A percentile compares a stretch with the other conserved stretches of the same genome.
Evolutionary conservation across 352 stramenopile species (phyloP).

Genomic region (Phytophthora cactorum): DNA sequence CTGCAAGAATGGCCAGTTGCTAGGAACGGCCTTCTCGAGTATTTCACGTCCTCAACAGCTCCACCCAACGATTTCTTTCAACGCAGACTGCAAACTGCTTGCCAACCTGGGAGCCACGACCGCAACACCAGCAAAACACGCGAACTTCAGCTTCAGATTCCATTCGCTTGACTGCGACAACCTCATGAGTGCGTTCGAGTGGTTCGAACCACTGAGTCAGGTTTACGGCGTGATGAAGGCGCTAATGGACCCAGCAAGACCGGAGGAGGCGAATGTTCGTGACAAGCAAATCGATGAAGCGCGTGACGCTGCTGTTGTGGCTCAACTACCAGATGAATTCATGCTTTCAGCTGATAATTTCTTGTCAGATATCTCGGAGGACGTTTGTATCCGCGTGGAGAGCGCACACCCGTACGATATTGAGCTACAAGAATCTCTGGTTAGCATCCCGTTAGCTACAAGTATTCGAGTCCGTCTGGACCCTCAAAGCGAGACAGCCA

Average conservation of each 20-base stretch:
- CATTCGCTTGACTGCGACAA: slow-evolving; percentile 87
- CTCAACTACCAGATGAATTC: slow-evolving; percentile 78
- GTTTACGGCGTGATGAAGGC: slow-evolving; percentile 88
- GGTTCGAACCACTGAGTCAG: slow-evolving; percentile 87
- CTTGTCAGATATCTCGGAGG: slow-evolving; percentile 82
- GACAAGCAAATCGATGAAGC: slow-evolving; percentile 7
- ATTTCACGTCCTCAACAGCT: slow-evolving; percentile 50
- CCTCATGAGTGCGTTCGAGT: slow-evolving; percentile 87
- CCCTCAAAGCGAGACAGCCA: slow-evolving; percentile 78
- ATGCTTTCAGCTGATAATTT: slow-evolving; percentile 91
- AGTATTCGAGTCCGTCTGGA: slow-evolving; percentile 85
- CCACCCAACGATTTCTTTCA: slow-evolving; percentile 82
- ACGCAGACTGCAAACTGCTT: slow-evolving; percentile 76
- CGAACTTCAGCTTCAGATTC: slow-evolving; percentile 83
- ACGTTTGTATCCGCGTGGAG: slow-evolving; percentile 83
- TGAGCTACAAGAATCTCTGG: slow-evolving; percentile 77
- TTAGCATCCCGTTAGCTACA: slow-evolving; percentile 84
- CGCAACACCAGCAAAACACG: slow-evolving; percentile 30
- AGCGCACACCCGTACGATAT: slow-evolving; percentile 85
- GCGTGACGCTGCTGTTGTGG: background rate
- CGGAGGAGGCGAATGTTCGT: slow-evolving; percentile 6
- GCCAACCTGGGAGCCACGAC: slow-evolving; percentile 67
- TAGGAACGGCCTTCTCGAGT: slow-evolving; percentile 84
- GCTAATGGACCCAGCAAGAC: slow-evolving; percentile 63
- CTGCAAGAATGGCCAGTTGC: slow-evolving; percentile 82